These are phyloP conservation scores for Exobasidium cylindrosporum DNA, from an alignment of 1,284 basidiomycete species.

Conservation along the genomic window DNA sequence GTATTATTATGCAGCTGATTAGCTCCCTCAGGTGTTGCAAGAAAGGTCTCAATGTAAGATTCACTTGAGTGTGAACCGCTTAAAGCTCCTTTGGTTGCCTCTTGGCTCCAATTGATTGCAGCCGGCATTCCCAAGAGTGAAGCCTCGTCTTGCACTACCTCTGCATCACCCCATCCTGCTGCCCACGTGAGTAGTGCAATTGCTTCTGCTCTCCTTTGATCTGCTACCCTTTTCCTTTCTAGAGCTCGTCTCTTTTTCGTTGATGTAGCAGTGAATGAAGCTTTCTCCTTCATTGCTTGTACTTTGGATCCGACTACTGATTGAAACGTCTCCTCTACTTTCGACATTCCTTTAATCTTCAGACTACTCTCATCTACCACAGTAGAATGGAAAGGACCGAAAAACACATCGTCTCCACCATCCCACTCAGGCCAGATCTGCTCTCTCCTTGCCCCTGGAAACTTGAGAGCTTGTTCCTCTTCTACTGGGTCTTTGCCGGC, in stretches of 20 bases:
- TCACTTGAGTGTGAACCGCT: background rate
- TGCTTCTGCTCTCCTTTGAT: conserved; percentile 19
- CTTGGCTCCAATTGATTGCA: conserved; percentile 2
- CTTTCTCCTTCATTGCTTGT: conserved; percentile 1
- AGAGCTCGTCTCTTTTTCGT: background rate
- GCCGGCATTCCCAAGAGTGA: background rate
- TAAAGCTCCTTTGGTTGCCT: background rate
- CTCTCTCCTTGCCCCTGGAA: conserved; percentile 24
- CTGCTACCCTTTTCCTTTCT: background rate
- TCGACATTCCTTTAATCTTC: background rate
- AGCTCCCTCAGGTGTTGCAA: background rate
- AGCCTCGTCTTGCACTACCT: conserved; percentile 22
- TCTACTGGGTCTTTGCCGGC: conserved; percentile 9
- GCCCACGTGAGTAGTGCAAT: conserved; percentile 29
- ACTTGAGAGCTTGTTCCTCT: conserved; percentile 23
- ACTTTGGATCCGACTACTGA: background rate
- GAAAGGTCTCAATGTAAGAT: conserved; percentile 17
- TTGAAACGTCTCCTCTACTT: background rate
- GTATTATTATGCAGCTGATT: background rate
- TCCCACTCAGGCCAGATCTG: conserved; percentile 47
- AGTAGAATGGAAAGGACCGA: conserved; percentile 31
- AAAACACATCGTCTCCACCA: conserved; percentile 31
- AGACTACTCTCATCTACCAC: background rate
- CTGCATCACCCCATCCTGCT: conserved; percentile 23
- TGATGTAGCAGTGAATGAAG: conserved; percentile 1